Evolutionary conservation across 2,329 filamentous ascomycete genomes (phyloP).

Genomic region (Hymenoscyphus albidus): DNA sequence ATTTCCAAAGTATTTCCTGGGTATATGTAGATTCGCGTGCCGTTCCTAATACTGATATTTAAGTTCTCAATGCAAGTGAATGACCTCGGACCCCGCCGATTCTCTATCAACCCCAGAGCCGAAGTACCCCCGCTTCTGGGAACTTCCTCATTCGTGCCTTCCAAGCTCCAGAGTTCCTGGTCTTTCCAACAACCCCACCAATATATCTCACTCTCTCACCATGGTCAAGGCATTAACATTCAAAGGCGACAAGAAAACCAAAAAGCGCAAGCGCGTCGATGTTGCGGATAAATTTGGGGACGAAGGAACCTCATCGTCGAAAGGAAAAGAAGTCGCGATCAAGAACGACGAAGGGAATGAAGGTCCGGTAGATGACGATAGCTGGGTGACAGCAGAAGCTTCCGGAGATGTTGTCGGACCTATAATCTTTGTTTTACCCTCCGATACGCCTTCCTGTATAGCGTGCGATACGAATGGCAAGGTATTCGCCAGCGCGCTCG

Average conservation of each 20-base stretch:
- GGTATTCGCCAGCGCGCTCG: slow-evolving; percentile 75
- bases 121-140: slow-evolving; percentile 9
- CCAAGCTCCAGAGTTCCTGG: slow-evolving; percentile 3
- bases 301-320: slow-evolving; percentile 32
- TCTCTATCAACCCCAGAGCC: background rate
- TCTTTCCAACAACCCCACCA: background rate
- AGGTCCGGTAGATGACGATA: slow-evolving; percentile 60
- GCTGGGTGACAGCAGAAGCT: slow-evolving; percentile 83
- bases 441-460: slow-evolving; percentile 67
- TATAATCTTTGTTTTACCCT: slow-evolving; percentile 76
- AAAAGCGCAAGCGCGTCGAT: slow-evolving; percentile 78
- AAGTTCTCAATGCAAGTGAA: background rate
- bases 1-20: background rate
- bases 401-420: slow-evolving; percentile 75
- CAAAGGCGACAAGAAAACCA: slow-evolving; percentile 95
- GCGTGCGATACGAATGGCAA: slow-evolving; percentile 84
- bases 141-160: slow-evolving; percentile 1
- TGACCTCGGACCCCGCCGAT: slow-evolving; percentile 9
- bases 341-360: slow-evolving; percentile 20
- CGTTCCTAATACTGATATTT: background rate
- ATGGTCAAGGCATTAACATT: slow-evolving; percentile 92
- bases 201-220: slow-evolving; percentile 25
- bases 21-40: background rate
- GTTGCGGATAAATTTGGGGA: slow-evolving; percentile 39
- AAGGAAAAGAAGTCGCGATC: slow-evolving; percentile 24